Percentiles rank a stretch among this genome's conserved stretches.
Evolutionary conservation across 805 yeast species (phyloP).

Genomic region (Zygosaccharomyces siamensis): DNA sequence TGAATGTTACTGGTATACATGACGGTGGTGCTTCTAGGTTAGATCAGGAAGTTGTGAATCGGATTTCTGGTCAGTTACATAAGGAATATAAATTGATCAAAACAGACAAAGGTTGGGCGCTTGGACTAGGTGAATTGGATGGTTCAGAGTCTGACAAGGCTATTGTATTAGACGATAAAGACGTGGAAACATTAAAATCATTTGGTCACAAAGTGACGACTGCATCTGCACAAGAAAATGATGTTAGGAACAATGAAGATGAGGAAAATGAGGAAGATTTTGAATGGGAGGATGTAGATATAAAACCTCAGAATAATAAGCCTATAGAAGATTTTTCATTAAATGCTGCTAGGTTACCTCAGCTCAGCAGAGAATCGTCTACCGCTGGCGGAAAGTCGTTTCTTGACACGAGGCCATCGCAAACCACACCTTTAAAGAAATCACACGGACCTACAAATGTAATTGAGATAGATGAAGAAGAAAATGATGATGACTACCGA

Average conservation of each 20-base stretch:
- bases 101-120: slow-evolving; percentile 79
- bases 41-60: slow-evolving; percentile 29
- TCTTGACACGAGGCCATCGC: slow-evolving; percentile 26
- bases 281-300: slow-evolving; percentile 70
- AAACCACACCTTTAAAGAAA: slow-evolving; percentile 21
- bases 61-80: slow-evolving; percentile 82
- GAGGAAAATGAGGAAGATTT: slow-evolving; percentile 35
- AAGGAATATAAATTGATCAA: slow-evolving; percentile 68
- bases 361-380: slow-evolving; percentile 15
- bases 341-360: slow-evolving; percentile 39
- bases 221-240: slow-evolving; percentile 5
- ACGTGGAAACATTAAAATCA: slow-evolving; percentile 7
- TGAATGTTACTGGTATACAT: slow-evolving; percentile 80
- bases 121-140: slow-evolving; percentile 50
- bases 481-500: not conserved
- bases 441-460: slow-evolving; percentile 4
- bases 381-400: slow-evolving; percentile 30
- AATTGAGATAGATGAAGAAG: slow-evolving; percentile 8
- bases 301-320: slow-evolving; percentile 27
- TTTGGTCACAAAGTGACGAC: slow-evolving; percentile 2
- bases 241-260: slow-evolving; percentile 17
- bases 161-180: slow-evolving; percentile 43
- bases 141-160: slow-evolving; percentile 44
- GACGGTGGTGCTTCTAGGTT: slow-evolving; percentile 39
- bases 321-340: slow-evolving; percentile 39